Conservation (phyloP, 192 early-diverging fungal genomes). For the Phycomyces blakesleeanus region DNA sequence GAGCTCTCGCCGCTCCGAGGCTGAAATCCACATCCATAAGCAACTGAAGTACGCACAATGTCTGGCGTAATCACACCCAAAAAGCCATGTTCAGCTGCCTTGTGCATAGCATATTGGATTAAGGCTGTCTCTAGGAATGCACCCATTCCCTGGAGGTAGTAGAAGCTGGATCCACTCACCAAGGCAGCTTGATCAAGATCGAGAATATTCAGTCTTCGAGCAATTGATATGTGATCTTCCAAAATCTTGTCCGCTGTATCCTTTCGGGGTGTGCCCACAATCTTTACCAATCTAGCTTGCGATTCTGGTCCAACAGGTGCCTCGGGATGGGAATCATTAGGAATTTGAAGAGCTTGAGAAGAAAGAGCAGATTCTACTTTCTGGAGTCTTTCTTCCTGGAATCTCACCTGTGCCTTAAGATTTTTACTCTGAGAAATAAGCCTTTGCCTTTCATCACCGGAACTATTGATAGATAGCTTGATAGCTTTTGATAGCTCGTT, state of each 20-base stretch:
- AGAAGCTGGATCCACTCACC: constrained; percentile 77
- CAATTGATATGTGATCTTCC: constrained; percentile 65
- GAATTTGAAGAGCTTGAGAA: constrained; percentile 51
- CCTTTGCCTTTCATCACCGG: constrained; percentile 4
- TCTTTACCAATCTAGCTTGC: constrained; percentile 49
- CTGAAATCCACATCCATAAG: constrained; percentile 85
- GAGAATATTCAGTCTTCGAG: constrained; percentile 55
- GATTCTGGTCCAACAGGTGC: constrained; percentile 70
- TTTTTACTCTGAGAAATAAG: constrained; percentile 44
- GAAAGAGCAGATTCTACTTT: constrained; percentile 51
- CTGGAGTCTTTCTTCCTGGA: constrained; percentile 42
- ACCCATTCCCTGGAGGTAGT: constrained; percentile 78
- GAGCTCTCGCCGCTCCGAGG: constrained; percentile 67
- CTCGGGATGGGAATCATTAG: constrained; percentile 58
- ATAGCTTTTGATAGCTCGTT: constrained; percentile 20
- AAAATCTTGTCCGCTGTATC: constrained; percentile 29
- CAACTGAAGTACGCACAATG: constrained; percentile 69
- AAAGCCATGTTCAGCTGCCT: constrained; percentile 66
- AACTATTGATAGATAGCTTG: not conserved
- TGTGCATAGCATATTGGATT: constrained; percentile 77
- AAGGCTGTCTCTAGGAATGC: constrained; percentile 82
- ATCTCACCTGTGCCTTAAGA: constrained; percentile 55
- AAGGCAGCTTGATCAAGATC: constrained; percentile 79
- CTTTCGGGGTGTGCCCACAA: constrained; percentile 23
- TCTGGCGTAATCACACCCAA: constrained; percentile 76